Conservation (phyloP, 2,329 filamentous ascomycete genomes). For the Magnaporthiopsis poae region DNA sequence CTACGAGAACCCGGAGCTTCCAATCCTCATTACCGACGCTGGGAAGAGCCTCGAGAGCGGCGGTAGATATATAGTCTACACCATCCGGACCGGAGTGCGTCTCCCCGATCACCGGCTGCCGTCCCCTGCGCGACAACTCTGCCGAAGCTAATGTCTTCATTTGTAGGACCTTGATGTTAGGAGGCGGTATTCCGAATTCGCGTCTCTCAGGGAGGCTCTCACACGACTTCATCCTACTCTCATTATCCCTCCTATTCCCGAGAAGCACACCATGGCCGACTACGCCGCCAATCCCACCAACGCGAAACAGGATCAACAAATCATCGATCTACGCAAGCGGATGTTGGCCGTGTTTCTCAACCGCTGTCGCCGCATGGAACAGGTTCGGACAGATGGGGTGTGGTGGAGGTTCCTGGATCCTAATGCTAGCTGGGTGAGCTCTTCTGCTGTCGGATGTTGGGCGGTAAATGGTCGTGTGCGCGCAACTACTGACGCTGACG, state of each 20-base stretch:
- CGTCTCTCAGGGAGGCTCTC: conserved; percentile 77
- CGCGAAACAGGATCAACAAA: conserved; percentile 92
- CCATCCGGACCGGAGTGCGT: conserved; percentile 79
- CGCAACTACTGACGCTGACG: conserved; percentile 18
- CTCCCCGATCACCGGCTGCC: neutral
- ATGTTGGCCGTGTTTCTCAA: conserved; percentile 96
- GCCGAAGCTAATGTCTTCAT: conserved; percentile 9
- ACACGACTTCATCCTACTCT: conserved; percentile 88
- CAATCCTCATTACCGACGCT: conserved; percentile 85
- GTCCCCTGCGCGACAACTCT: neutral
- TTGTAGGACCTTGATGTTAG: conserved; percentile 84
- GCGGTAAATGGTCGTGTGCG: neutral
- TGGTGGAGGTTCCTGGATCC: conserved; percentile 98
- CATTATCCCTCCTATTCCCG: conserved; percentile 90
- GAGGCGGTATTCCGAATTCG: conserved; percentile 91
- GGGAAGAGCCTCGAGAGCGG: conserved; percentile 91
- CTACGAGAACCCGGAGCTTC: conserved; percentile 83
- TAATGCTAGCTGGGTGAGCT: conserved; percentile 87
- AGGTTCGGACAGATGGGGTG: conserved; percentile 83
- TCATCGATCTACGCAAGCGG: conserved; percentile 90
- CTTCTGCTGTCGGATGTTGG: conserved; percentile 11
- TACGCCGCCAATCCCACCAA: conserved; percentile 97
- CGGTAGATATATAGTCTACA: conserved; percentile 92
- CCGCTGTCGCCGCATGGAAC: conserved; percentile 82
- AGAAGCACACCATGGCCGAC: conserved; percentile 98